Base-by-base conservation (phyloP, 805 yeast genomes). In the Kodamaea fukazawae region DNA sequence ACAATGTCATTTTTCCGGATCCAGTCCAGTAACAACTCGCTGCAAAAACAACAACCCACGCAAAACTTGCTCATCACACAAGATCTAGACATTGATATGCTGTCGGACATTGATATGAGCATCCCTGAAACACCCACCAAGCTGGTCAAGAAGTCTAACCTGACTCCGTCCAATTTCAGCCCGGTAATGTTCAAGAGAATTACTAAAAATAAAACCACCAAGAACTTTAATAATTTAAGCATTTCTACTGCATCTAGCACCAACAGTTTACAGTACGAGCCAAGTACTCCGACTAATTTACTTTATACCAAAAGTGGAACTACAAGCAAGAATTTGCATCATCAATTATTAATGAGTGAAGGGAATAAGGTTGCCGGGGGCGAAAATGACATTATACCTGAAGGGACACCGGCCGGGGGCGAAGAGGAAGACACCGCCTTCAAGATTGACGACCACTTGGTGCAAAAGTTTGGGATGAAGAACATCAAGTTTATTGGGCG, bases 401-500 rank as follows among this genome's bases (percentile, higher is more conserved):
- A 20, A 8, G 23, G 23, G 23, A 20, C 23, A 6, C 32, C 13
- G 6, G 23, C 25, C 7, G 25, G 20, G 15, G 16, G 7, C 23
- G 23, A 18, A 32, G 13, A 28, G 20, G 35, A 35, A 17, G 35
- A 39, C 17, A 34, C 33, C 3, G 12, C 39, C 15, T 29, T 32
- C 27, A 34, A 38, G 39, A 53, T 57, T n/a, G 78, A 73, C 49
- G 70, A 70, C 22, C 73, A 67, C 41, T 64, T 80, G 41, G 56
- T 63, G 18, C 60, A 67, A 26, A 67, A 71, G 49, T 80, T 79
- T 59, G 83, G 82, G 2, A 48, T 51, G 45, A 53, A 57, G 15
- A 80, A 83, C 46, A 90, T 91, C 32, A 71, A 73, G 32, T 63
- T 81, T 32, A 66, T 91, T 15, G 96, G 96, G 2, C 69, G 76